Base-by-base conservation (phyloP, 2,329 filamentous ascomycete species). In the Diaporthe helianthi region DNA sequence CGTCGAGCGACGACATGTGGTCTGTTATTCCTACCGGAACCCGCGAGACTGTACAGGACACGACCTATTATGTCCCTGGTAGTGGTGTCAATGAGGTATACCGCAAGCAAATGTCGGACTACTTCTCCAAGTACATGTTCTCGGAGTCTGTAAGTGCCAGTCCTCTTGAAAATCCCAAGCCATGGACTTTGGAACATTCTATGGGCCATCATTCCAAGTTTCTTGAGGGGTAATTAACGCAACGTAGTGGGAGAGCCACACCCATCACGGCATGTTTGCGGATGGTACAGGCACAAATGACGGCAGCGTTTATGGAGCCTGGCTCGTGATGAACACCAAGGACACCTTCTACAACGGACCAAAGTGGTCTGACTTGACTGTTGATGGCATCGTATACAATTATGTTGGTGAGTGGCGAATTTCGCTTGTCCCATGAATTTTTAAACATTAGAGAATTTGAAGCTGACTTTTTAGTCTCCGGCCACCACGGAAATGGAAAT, bases 61-160 rank as follows among this genome's bases (percentile, higher is more conserved):
- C 89, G 4, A 89, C 88, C 0, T 90, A 87, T 85, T 85, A 86
- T 53, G 76, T 90, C 15, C 55, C 55, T 13, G 84, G 85, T n/a
- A 85, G 85, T 52, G 84, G 83, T 0, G 82, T 83, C 0, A 74
- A 84, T 13, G 85, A 88, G 73, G 79, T 84, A 0, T 90, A 90
- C 73, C 85, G 88, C 0, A 76, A 83, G 38, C 79, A 87, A 65
- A 83, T 86, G 69, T 81, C 85, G 2, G 85, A 89, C 60, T 90
- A 89, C 76, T 90, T 90, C 74, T 90, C 88, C 31, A 90, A 91
- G 75, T 90, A 90, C 73, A 89, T 85, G 0, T 90, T 90, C 69
- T 81, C 83, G 4, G 86, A 87, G 68, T 81, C 81, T 1, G 33
- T 41, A 41, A 41, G 38, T 17, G 5, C 38, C 38, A 41, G 12